Base-by-base conservation (phyloP, 441 rosid genomes). In the Melastoma candidum region DNA sequence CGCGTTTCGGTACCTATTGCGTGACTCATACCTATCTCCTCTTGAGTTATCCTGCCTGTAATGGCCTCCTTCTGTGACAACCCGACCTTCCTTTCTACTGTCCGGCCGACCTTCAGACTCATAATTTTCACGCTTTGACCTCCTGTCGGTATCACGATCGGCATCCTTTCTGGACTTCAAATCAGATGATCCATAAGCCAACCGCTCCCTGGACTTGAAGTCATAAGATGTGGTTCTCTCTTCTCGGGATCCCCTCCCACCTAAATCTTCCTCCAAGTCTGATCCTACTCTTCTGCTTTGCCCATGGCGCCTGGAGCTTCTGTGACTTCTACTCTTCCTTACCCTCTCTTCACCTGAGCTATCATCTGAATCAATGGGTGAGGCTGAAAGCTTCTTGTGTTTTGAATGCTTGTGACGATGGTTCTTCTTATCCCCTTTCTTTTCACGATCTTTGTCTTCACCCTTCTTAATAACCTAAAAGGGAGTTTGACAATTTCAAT, bases 361-460 rank as follows among this genome's bases (percentile, higher is more conserved):
- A 62, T 76, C 73, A 59, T 79, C 80, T 4, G 80, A 73, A 68
- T 65, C 74, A 25, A 70, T 54, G 4, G 72, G 64, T 48, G 83
- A 53, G 2, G 2, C 72, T 32, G 68, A 67, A 67, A 65, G 71
- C 56, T 74, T 81, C 59, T 48, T 55, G 62, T 63, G 85, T 75
- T 80, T 87, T 44, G 69, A 64, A 51, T 47, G 56, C 17, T 67
- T 49, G 25, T 56, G 73, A 22, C 47, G 66, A 57, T 73, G 69
- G 75, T 77, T 58, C 55, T 58, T 51, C 54, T 25, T 36, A 2
- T 26, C 46, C 9, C n/a, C 61, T 27, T 48, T 57, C 45, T 29
- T 57, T 27, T 48, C 78, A 17, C 25, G 67, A 56, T 77, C 76
- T 64, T 68, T 76, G 54, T 70, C 70, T 17, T 67, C 73, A 26